Base-by-base conservation (phyloP, 352 stramenopile genomes). In the Phytophthora idaei region DNA sequence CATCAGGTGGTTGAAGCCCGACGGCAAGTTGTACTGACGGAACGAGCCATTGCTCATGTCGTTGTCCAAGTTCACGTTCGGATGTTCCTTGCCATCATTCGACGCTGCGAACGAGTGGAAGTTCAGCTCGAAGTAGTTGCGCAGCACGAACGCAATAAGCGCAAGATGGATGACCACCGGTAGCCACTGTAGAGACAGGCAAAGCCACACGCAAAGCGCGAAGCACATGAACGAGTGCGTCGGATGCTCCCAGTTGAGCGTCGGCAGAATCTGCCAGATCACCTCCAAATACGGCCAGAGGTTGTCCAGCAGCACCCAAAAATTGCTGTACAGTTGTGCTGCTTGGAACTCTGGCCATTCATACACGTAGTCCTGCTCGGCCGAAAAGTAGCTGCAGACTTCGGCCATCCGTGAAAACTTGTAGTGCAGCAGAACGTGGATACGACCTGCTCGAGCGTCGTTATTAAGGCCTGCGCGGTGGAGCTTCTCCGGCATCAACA, bases 141-240 rank as follows among this genome's bases (percentile, higher is more conserved):
- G 84, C 28, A 95, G 59, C 47, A 89, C 81, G 37, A 93, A 90
- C 31, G 80, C 85, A 61, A 95, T 95, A 17, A 93, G 72, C 56
- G 81, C 80, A 34, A 94, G 67, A 65, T 95, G 87, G 44, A 92
- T 77, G 0, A 93, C 78, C 12, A 95, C 87, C 3, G 87, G 85
- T 8, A 95, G 69, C 87, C 87, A 95, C 56, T 92, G 81, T 14
- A 95, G 72, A 45, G 85, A 95, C 7, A 95, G 66, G 45, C 87
- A 95, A 10, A 95, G 69, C 87, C 87, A 95, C 17, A 95, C 83
- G 39, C 83, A 86, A 4, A 95, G 74, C n/a, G 73, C 79, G 59
- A 95, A 95, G 77, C 85, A 93, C 80, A 93, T 82, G 71, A 90
- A 91, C 49, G 83, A 87, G 73, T 92, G 83, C 37, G 85, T 93